Evolutionary conservation across 345 rosid species (phyloP).

Genomic region (Erysimum cheiranthoides): DNA sequence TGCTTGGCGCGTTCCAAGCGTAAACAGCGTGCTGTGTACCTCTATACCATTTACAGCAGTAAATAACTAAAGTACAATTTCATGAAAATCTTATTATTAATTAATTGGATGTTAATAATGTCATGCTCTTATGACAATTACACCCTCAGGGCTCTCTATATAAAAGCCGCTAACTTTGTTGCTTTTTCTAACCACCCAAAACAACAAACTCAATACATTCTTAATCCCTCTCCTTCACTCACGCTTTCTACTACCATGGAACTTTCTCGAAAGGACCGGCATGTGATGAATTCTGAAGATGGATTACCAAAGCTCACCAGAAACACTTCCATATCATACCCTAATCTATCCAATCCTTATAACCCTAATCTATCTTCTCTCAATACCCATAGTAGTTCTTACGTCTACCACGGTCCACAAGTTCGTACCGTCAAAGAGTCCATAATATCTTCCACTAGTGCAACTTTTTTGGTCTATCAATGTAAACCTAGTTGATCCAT

Average conservation of each 20-base stretch:
- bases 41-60: too few relatives aligned
- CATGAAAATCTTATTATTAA: not conserved
- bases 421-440: constrained; percentile 39
- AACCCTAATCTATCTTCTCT: constrained; percentile 23
- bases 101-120: not conserved
- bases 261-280: constrained; percentile 13
- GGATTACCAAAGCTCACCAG: constrained; percentile 18
- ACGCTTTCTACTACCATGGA: constrained; percentile 31
- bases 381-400: constrained; percentile 15
- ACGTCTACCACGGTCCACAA: constrained; percentile 48
- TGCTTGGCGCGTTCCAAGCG: too few relatives aligned
- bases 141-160: constrained; percentile 30
- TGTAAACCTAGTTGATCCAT: constrained; percentile 25
- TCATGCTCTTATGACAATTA: constrained; percentile 6
- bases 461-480: constrained; percentile 40
- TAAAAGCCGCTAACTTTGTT: constrained; percentile 26
- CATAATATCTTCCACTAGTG: constrained; percentile 39
- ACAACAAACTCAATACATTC: constrained; percentile 29
- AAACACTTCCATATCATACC: constrained; percentile 32
- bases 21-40: too few relatives aligned
- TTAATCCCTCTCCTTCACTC: constrained; percentile 4
- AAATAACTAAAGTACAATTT: not conserved
- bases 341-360: constrained; percentile 16
- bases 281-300: constrained; percentile 8
- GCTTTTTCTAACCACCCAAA: constrained; percentile 17